A percentile compares a stretch with the other conserved stretches of the same genome.
These are phyloP conservation scores for Mycosphaerella sp. DNA, from an alignment of 2,329 filamentous ascomycete species.

Conservation along the genomic window DNA sequence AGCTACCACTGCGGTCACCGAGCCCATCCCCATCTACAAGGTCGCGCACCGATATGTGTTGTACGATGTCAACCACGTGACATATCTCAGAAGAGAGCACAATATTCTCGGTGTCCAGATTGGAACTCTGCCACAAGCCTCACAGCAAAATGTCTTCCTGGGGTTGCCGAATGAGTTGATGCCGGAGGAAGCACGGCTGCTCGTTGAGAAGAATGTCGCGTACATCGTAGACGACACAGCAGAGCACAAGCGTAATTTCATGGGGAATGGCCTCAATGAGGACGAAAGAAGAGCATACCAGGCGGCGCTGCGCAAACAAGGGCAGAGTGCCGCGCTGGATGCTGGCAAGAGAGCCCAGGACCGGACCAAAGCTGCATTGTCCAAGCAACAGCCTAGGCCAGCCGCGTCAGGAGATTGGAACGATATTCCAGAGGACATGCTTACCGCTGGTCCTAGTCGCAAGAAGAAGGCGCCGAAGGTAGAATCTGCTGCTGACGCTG, in stretches of 20 bases:
- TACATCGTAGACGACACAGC: conserved; percentile 74
- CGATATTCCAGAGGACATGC: conserved; percentile 34
- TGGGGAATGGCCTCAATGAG: conserved; percentile 43
- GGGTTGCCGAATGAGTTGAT: conserved; percentile 84
- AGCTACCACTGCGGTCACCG: conserved; percentile 35
- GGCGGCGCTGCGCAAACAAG: conserved; percentile 48
- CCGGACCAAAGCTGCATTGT: conserved; percentile 45
- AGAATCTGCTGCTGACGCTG: conserved; percentile 13
- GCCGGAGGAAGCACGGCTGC: conserved; percentile 76
- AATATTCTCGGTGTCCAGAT: conserved; percentile 80
- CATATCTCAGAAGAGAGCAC: conserved; percentile 69
- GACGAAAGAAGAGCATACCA: conserved; percentile 58
- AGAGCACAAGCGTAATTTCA: conserved; percentile 61
- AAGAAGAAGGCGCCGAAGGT: conserved; percentile 16
- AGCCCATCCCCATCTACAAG: conserved; percentile 70
- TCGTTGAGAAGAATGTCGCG: conserved; percentile 69
- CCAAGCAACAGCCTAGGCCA: conserved; percentile 36
- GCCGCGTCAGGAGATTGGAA: conserved; percentile 28
- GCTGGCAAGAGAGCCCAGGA: conserved; percentile 45
- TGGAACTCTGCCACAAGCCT: conserved; percentile 83
- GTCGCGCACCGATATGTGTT: conserved; percentile 78
- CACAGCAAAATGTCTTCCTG: conserved; percentile 90
- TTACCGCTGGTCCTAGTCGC: conserved; percentile 18
- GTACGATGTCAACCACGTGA: conserved; percentile 77
- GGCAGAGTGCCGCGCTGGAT: conserved; percentile 45